phyloP scores from a whole-genome alignment of 2,329 filamentous ascomycete genomes.

The Diplodia sapinea region DNA sequence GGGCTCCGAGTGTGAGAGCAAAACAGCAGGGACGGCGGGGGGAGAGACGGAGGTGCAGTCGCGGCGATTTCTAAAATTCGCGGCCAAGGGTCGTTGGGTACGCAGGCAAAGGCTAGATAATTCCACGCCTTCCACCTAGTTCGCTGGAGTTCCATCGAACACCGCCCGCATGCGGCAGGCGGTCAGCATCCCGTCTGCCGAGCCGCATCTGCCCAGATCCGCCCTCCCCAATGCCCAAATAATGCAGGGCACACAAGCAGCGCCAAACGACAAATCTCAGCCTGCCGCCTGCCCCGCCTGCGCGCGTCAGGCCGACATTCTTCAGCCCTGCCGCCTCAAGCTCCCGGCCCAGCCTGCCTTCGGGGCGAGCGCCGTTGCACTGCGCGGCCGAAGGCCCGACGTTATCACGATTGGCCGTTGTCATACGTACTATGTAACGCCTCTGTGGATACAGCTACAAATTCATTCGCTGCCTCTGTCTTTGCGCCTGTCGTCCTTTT shows the following conservation, averaged over 20 bases:
- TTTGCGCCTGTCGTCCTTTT: neutral
- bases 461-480: neutral
- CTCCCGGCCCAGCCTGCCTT: neutral
- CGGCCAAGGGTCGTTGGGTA: conserved; percentile 26
- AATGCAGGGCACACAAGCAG: conserved; percentile 2
- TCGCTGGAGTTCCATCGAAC: conserved; percentile 26
- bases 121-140: conserved; percentile 26
- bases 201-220: conserved; percentile 5
- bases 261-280: neutral
- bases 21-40: neutral
- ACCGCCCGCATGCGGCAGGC: conserved; percentile 18
- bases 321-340: conserved; percentile 8
- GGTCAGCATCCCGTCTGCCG: conserved; percentile 5
- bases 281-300: neutral
- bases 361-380: neutral
- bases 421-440: conserved; percentile 29
- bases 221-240: neutral
- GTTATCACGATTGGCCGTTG: conserved; percentile 30
- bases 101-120: conserved; percentile 26
- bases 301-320: neutral
- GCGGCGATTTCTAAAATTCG: conserved; percentile 27
- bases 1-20: neutral
- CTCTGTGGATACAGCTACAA: conserved; percentile 20
- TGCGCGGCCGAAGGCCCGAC: conserved; percentile 13
- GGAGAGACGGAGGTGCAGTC: conserved; percentile 18